A percentile compares a stretch with the other conserved stretches of the same genome.
Conservation (phyloP, 495 filamentous ascomycete genomes). For the Articulospora tetracladia region DNA sequence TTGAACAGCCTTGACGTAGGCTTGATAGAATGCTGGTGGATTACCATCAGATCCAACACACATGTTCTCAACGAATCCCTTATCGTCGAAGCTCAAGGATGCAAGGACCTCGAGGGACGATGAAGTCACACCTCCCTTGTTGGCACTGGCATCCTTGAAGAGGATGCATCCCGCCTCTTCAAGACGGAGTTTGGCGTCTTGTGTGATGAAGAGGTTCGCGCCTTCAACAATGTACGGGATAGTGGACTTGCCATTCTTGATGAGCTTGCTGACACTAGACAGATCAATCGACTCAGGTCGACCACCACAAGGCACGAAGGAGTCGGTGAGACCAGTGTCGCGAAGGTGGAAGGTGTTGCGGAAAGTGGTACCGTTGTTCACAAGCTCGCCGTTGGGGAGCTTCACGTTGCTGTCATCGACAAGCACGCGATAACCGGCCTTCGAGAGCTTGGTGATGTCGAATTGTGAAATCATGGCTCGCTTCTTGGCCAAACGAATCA, state of each 20-base stretch:
- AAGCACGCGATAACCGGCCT: conserved; percentile 85
- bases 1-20: conserved; percentile 91
- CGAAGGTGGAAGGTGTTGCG: conserved; percentile 96
- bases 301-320: conserved; percentile 95
- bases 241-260: conserved; percentile 74
- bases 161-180: conserved; percentile 91
- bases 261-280: conserved; percentile 76
- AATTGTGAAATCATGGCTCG: conserved; percentile 89
- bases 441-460: conserved; percentile 79
- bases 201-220: conserved; percentile 97
- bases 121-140: conserved; percentile 98
- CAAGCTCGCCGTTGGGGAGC: conserved; percentile 79
- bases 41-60: conserved; percentile 76
- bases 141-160: conserved; percentile 97
- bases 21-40: conserved; percentile 83
- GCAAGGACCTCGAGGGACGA: conserved; percentile 95
- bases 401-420: conserved; percentile 85
- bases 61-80: conserved; percentile 88
- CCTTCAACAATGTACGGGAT: conserved; percentile 97
- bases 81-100: conserved; percentile 87
- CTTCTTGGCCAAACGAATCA: conserved; percentile 78
- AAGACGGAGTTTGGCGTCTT: conserved; percentile 92
- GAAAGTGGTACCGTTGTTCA: conserved; percentile 91
- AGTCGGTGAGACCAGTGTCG: conserved; percentile 67
- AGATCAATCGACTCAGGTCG: conserved; percentile 97